Evolutionary conservation across 495 filamentous ascomycete genomes (phyloP).

Genomic region (Hypoxylon trugodes): DNA sequence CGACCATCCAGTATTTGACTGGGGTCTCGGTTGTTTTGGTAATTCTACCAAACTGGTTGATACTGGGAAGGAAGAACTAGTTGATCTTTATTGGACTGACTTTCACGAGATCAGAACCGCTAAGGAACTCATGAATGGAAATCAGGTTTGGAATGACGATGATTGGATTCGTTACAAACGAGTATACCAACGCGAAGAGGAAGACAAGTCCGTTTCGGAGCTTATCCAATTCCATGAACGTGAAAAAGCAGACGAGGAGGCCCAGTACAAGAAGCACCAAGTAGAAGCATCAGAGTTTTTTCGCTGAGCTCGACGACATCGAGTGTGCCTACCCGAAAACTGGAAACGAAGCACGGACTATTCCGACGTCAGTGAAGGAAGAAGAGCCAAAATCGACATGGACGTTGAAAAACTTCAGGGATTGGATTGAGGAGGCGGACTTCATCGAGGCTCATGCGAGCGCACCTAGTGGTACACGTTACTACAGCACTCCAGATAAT

Average conservation of each 20-base stretch:
- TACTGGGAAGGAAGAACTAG: constrained; percentile 14
- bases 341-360: background rate
- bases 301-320: constrained; percentile 3
- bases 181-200: background rate
- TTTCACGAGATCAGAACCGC: constrained; percentile 11
- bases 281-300: constrained; percentile 4
- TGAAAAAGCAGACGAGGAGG: background rate
- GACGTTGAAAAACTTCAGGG: background rate
- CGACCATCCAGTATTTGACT: constrained; percentile 8
- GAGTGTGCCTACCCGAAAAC: constrained; percentile 1
- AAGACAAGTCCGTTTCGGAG: constrained; percentile 13
- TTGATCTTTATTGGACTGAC: constrained; percentile 1
- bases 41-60: constrained; percentile 26
- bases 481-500: constrained; percentile 3
- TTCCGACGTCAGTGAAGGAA: background rate
- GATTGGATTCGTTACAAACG: constrained; percentile 23
- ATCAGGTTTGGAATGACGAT: background rate
- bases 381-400: background rate
- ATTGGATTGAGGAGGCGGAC: constrained; percentile 34
- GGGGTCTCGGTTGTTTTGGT: constrained; percentile 25
- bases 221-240: constrained; percentile 5
- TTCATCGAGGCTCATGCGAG: constrained; percentile 14
- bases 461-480: constrained; percentile 12
- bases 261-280: background rate
- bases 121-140: constrained; percentile 3